phyloP scores from a whole-genome alignment of 306 rosid genomes.

The Coriaria nepalensis region DNA sequence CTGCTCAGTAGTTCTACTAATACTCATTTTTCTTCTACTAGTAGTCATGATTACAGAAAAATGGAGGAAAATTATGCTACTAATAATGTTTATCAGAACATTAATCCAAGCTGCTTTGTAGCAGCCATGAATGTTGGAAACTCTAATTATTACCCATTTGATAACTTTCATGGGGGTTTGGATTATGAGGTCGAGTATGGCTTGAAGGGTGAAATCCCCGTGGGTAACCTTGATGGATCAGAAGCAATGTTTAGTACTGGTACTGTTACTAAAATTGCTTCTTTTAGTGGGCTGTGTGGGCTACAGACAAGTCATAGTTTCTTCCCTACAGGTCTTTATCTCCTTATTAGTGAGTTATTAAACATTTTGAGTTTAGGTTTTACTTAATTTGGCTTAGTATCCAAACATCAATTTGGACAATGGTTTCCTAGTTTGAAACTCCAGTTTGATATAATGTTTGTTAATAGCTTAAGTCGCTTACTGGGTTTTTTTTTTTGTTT shows the following conservation, averaged over 20 bases:
- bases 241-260: slow-evolving; percentile 28
- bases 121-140: slow-evolving; percentile 18
- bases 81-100: too few species aligned
- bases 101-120: slow-evolving; percentile 15
- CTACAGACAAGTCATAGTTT: too few species aligned
- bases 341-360: too few species aligned
- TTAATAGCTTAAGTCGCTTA: too few species aligned
- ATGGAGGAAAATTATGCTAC: slow-evolving; percentile 29
- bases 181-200: slow-evolving; percentile 30
- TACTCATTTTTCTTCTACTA: too few species aligned
- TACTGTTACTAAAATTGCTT: slow-evolving; percentile 16
- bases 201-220: slow-evolving; percentile 22
- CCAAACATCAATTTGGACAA: too few species aligned
- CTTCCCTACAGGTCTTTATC: too few species aligned
- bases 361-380: too few species aligned
- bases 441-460: too few species aligned
- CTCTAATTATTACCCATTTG: slow-evolving; percentile 23
- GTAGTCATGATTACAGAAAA: slow-evolving; percentile 42
- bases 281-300: slow-evolving; percentile 7
- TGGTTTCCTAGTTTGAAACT: too few species aligned
- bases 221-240: slow-evolving; percentile 15
- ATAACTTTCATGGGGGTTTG: slow-evolving; percentile 17
- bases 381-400: too few species aligned
- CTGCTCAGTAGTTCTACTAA: neutral
- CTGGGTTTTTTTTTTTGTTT: too few species aligned